These are phyloP conservation scores for Clonostachys byssicola DNA, from an alignment of 2,329 filamentous ascomycete genomes.

Conservation along the genomic window DNA sequence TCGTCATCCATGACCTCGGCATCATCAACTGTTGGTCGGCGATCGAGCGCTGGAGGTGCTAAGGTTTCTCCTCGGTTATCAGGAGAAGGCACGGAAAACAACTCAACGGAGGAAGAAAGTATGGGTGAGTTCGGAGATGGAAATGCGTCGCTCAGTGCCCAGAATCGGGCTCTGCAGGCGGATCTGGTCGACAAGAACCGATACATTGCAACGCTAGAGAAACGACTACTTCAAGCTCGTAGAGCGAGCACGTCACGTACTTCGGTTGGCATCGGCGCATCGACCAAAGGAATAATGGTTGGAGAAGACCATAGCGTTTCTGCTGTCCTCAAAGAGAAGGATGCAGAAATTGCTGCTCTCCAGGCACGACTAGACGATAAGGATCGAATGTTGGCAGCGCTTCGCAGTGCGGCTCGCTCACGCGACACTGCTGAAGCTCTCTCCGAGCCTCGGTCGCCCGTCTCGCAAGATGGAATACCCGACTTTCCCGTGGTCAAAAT, in stretches of 20 bases:
- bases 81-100: slow-evolving; percentile 26
- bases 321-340: slow-evolving; percentile 77
- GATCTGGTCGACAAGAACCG: slow-evolving; percentile 96
- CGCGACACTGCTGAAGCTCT: slow-evolving; percentile 70
- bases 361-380: slow-evolving; percentile 88
- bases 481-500: slow-evolving; percentile 2
- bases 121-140: slow-evolving; percentile 83
- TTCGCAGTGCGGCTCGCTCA: slow-evolving; percentile 81
- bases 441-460: slow-evolving; percentile 22
- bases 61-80: slow-evolving; percentile 32
- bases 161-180: slow-evolving; percentile 88
- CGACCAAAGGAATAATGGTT: slow-evolving; percentile 62
- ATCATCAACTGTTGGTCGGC: slow-evolving; percentile 53
- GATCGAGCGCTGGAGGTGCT: slow-evolving; percentile 36
- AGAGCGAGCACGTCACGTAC: slow-evolving; percentile 85
- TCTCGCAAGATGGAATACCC: slow-evolving; percentile 4
- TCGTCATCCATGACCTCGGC: slow-evolving; percentile 65
- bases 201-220: slow-evolving; percentile 92
- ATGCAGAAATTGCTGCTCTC: slow-evolving; percentile 89
- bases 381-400: slow-evolving; percentile 84
- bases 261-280: slow-evolving; percentile 62
- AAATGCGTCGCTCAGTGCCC: slow-evolving; percentile 74
- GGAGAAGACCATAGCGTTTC: slow-evolving; percentile 75
- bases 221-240: slow-evolving; percentile 83
- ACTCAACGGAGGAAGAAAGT: slow-evolving; percentile 62